Base-by-base conservation (phyloP, 2,329 filamentous ascomycete species). In the Xylaria sp. region DNA sequence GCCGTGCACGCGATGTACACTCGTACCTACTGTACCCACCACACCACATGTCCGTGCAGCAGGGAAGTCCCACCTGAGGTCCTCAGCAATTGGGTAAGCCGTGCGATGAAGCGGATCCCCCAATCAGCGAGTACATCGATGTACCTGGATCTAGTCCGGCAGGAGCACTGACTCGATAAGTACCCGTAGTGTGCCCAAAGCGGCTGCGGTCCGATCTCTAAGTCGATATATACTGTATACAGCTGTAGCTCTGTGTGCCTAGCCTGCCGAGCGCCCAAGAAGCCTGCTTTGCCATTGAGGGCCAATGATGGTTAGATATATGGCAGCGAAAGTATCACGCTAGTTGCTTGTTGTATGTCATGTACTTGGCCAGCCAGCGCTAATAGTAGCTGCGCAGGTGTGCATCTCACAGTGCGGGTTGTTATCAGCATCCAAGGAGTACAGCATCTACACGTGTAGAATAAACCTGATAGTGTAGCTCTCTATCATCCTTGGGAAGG, bases 181-280 rank as follows among this genome's bases (percentile, higher is more conserved):
- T 57, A 28, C 23, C 28, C 6, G n/a, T n/a, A 7, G 20, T 39
- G 37, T 60, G 7, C 12, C 18, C 3, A 12, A 66, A 46, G 52
- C 25, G 39, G 32, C 62, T 65, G 63, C 44, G 63, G 66, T 64
- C 63, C 62, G 50, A 59, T 62, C 12, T 25, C 8, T 55, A 3
- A 4, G 10, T 7, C 18, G n/a, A 12, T 8, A n/a, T 55, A 10
- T 34, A 55, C 52, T 55, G 52, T 46, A n/a, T 46, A 46, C 39
- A 20, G 18, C 58, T 62, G 13, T 64, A 59, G 54, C 61, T 65
- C 65, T 68, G 55, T 64, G 61, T 64, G 61, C 63, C 68, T 52
- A 72, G 70, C 70, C 62, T 67, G 68, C 67, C 56, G 57, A 63
- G 67, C 67, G 23, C 46, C 57, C 52, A 59, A 67, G 68, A 68